Percentiles rank a stretch among this genome's conserved stretches.
Conservation (phyloP, 2,329 filamentous ascomycete genomes). For the Fusarium zealandicum region DNA sequence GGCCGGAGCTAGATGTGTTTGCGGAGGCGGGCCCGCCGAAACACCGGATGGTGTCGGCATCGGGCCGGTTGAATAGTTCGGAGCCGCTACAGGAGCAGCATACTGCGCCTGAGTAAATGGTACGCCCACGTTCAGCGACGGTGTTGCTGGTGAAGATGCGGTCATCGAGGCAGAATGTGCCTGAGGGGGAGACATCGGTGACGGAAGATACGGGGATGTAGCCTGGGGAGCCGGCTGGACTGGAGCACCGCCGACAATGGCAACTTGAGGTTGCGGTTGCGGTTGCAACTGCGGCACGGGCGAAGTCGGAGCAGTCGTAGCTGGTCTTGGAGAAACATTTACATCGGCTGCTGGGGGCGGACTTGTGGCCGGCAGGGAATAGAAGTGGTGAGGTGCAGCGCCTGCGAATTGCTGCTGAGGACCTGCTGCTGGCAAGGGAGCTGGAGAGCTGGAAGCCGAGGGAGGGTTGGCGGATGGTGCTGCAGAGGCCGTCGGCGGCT, state of each 20-base stretch:
- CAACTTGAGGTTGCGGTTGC: constrained; percentile 4
- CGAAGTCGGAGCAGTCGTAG: constrained; percentile 15
- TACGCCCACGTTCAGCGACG: constrained; percentile 15
- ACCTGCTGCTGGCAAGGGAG: constrained; percentile 2
- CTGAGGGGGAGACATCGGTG: constrained; percentile 15
- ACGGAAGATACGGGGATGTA: constrained; percentile 17
- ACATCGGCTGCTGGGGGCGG: constrained; percentile 5
- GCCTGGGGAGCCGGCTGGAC: constrained; percentile 18
- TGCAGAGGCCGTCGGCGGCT: constrained; percentile 9
- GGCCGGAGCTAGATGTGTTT: neutral
- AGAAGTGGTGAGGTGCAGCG: constrained; percentile 36
- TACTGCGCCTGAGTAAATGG: constrained; percentile 36
- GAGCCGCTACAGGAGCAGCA: constrained; percentile 19
- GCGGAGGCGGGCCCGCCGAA: constrained; percentile 2
- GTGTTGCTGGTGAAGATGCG: constrained; percentile 10
- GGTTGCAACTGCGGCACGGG: constrained; percentile 13
- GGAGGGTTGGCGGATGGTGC: constrained; percentile 2
- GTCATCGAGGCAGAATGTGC: constrained; percentile 13
- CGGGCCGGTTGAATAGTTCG: constrained; percentile 17
- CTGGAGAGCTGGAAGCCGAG: constrained; percentile 14
- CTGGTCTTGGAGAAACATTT: constrained; percentile 12
- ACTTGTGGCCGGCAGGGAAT: constrained; percentile 16
- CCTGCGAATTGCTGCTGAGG: constrained; percentile 22
- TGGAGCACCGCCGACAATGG: constrained; percentile 16
- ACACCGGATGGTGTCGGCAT: neutral